Conservation (phyloP, 371 early-diverging fungal species). For the Actinomucor elegans region DNA sequence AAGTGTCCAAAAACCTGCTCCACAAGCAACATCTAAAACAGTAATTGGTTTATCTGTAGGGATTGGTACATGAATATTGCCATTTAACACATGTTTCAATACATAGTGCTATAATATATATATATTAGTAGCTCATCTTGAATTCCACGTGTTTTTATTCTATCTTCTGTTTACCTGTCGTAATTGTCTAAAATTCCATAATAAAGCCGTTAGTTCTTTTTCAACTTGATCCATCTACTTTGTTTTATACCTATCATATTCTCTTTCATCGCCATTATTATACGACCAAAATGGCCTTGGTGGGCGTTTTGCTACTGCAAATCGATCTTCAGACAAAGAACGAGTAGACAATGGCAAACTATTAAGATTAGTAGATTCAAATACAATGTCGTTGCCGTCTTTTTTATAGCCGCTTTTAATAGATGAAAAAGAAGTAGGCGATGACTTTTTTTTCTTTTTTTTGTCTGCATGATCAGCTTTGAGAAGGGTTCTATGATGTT, state of each 20-base stretch:
- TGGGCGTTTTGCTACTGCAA: neutral
- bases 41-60: constrained; percentile 1
- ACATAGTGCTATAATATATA: constrained; percentile 24
- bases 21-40: constrained; percentile 22
- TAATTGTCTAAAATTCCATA: constrained; percentile 12
- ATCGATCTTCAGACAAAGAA: too few species aligned
- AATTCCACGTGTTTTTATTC: neutral
- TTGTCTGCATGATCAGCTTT: neutral
- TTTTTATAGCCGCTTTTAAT: constrained; percentile 2
- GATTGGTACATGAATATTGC: constrained; percentile 25
- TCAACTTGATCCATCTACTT: neutral
- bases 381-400: constrained; percentile 10
- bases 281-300: constrained; percentile 14
- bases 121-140: neutral
- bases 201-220: neutral
- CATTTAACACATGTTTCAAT: constrained; percentile 21
- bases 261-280: constrained; percentile 22
- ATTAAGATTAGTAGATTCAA: constrained; percentile 17
- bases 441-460: constrained; percentile 1
- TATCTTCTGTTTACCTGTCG: constrained; percentile 20
- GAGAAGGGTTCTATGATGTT: neutral
- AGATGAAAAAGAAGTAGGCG: neutral
- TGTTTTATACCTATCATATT: constrained; percentile 22
- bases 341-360: too few species aligned
- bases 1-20: constrained; percentile 31